Conservation (phyloP, 78 protist species). For the Speleostelium caveatum region DNA sequence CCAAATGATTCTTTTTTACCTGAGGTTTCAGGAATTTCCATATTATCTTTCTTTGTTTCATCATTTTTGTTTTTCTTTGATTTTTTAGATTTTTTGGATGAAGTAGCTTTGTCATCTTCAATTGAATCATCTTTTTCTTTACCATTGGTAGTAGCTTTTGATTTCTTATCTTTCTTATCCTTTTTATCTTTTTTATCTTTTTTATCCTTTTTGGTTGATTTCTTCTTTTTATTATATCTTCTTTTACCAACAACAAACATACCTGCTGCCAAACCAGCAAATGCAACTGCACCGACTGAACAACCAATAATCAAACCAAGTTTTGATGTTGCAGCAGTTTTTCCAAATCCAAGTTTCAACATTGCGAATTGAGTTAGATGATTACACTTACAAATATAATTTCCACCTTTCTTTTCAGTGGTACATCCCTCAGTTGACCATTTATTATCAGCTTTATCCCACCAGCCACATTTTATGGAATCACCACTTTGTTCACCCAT, state of each 20-base stretch:
- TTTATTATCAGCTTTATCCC: neutral
- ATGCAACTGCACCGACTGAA: conserved; percentile 49
- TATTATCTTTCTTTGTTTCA: neutral
- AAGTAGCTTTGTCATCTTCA: neutral
- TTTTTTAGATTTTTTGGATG: conserved; percentile 1
- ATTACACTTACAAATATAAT: conserved; percentile 27
- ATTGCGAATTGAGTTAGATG: conserved; percentile 66
- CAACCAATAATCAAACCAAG: conserved; percentile 21
- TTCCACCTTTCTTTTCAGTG: neutral
- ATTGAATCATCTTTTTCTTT: neutral
- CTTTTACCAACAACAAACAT: conserved; percentile 14
- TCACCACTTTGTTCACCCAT: neutral
- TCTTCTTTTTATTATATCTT: conserved; percentile 8
- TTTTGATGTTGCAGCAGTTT: neutral
- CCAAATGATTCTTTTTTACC: conserved; percentile 41
- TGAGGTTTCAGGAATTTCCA: neutral
- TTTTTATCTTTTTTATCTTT: conserved; percentile 36
- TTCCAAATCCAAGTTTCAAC: neutral
- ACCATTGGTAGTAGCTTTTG: neutral
- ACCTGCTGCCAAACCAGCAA: conserved; percentile 46
- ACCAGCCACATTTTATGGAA: conserved; percentile 37
- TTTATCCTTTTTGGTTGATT: conserved; percentile 3
- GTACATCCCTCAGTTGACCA: conserved; percentile 29
- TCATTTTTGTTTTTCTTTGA: neutral
- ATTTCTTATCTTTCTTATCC: conserved; percentile 12